Percentiles rank a stretch among this genome's conserved stretches.
phyloP scores from a whole-genome alignment of 73 alveolate genomes.

The Stentor roeselii region DNA sequence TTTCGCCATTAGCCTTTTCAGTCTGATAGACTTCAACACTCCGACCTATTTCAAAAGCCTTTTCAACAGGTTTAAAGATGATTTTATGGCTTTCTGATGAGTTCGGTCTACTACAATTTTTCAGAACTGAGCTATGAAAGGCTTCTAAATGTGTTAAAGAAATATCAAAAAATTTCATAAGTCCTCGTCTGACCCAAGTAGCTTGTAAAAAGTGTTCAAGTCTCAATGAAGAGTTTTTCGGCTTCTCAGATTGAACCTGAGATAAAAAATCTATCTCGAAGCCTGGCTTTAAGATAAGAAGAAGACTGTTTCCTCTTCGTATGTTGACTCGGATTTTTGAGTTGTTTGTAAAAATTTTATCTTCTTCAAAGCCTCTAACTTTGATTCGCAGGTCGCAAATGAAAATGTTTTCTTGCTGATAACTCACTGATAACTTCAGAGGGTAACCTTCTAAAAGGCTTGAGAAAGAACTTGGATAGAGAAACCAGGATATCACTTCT shows the following conservation, averaged over 20 bases:
- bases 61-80: too few species aligned
- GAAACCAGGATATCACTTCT: too few species aligned
- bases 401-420: background rate
- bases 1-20: constrained; percentile 95
- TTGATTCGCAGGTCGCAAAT: background rate
- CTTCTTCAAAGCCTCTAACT: background rate
- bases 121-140: constrained; percentile 33
- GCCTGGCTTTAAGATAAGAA: too few species aligned
- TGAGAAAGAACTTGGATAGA: too few species aligned
- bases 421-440: too few species aligned
- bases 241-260: too few species aligned
- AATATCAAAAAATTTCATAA: constrained; percentile 64
- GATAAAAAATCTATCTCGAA: too few species aligned
- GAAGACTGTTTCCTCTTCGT: background rate
- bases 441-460: too few species aligned
- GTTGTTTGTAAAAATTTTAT: background rate
- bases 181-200: constrained; percentile 63
- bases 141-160: background rate
- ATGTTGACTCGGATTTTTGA: background rate
- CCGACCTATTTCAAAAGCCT: constrained; percentile 47
- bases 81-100: constrained; percentile 26
- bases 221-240: too few species aligned
- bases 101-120: constrained; percentile 18
- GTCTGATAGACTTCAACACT: constrained; percentile 69
- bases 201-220: too few species aligned